phyloP scores from a whole-genome alignment of 1,284 basidiomycete species.

The Malassezia yamatoensis region DNA sequence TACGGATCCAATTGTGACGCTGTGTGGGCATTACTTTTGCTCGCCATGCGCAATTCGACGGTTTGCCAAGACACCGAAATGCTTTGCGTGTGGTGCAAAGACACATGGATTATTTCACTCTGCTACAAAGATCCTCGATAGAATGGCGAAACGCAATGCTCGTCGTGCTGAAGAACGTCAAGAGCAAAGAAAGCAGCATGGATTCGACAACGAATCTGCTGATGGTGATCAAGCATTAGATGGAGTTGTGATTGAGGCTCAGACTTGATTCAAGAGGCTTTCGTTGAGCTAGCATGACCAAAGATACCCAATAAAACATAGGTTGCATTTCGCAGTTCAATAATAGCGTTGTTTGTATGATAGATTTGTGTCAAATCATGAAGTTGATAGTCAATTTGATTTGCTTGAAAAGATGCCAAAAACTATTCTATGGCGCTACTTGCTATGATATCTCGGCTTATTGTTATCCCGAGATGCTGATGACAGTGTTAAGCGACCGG shows the following conservation, averaged over 20 bases:
- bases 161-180: slow-evolving; percentile 18
- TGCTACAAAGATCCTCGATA: slow-evolving; percentile 69
- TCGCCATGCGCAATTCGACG: slow-evolving; percentile 80
- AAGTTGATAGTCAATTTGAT: too few species aligned
- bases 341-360: too few species aligned
- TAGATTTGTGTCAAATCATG: too few species aligned
- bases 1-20: slow-evolving; percentile 85
- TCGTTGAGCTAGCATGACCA: background rate
- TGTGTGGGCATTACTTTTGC: slow-evolving; percentile 95
- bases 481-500: too few species aligned
- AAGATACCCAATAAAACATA: background rate
- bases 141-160: slow-evolving; percentile 50
- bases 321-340: too few species aligned
- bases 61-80: slow-evolving; percentile 86
- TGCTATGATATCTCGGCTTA: too few species aligned
- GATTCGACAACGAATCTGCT: slow-evolving; percentile 19
- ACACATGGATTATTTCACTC: slow-evolving; percentile 91
- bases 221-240: slow-evolving; percentile 17
- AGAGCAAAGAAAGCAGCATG: slow-evolving; percentile 20
- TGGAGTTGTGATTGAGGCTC: slow-evolving; percentile 22
- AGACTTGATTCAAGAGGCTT: background rate
- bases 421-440: too few species aligned
- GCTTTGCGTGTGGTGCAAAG: slow-evolving; percentile 81
- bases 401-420: too few species aligned
- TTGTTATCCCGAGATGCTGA: too few species aligned